Evolutionary conservation across 2,329 filamentous ascomycete species (phyloP).

Genomic region (Trichothecium roseum): DNA sequence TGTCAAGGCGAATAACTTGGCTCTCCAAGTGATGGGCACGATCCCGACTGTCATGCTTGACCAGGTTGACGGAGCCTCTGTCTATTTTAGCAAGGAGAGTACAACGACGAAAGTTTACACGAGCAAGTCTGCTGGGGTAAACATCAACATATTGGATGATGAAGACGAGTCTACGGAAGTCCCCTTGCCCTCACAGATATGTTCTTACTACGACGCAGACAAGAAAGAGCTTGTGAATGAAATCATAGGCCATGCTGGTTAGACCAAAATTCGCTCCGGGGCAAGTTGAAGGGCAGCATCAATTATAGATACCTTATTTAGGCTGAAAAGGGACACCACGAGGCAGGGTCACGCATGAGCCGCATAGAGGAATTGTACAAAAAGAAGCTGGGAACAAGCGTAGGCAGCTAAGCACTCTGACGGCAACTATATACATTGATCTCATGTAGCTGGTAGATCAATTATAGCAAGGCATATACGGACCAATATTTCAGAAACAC

Average conservation of each 20-base stretch:
- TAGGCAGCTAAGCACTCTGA: too few species aligned
- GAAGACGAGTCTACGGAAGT: conserved; percentile 81
- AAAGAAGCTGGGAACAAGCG: too few species aligned
- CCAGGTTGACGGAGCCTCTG: conserved; percentile 79
- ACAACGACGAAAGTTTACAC: conserved; percentile 73
- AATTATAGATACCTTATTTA: too few species aligned
- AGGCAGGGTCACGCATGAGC: too few species aligned
- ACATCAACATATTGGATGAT: conserved; percentile 69
- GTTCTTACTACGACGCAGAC: conserved; percentile 58
- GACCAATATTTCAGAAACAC: too few species aligned
- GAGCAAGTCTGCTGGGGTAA: conserved; percentile 79
- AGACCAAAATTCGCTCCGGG: too few species aligned
- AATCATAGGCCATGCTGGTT: conserved; percentile 92
- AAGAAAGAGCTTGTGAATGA: conserved; percentile 76
- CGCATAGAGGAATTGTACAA: too few species aligned
- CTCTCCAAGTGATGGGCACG: conserved; percentile 78
- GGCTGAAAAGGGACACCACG: too few species aligned
- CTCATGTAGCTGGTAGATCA: too few species aligned
- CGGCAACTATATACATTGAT: too few species aligned
- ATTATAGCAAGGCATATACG: too few species aligned
- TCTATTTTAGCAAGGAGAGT: conserved; percentile 80
- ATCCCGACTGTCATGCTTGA: conserved; percentile 86
- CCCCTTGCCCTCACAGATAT: conserved; percentile 81
- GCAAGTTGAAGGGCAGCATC: too few species aligned
- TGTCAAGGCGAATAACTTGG: conserved; percentile 91